These are phyloP conservation scores for Stachybotrys chlorohalonatus DNA, from an alignment of 2,329 filamentous ascomycete genomes.

Conservation along the genomic window DNA sequence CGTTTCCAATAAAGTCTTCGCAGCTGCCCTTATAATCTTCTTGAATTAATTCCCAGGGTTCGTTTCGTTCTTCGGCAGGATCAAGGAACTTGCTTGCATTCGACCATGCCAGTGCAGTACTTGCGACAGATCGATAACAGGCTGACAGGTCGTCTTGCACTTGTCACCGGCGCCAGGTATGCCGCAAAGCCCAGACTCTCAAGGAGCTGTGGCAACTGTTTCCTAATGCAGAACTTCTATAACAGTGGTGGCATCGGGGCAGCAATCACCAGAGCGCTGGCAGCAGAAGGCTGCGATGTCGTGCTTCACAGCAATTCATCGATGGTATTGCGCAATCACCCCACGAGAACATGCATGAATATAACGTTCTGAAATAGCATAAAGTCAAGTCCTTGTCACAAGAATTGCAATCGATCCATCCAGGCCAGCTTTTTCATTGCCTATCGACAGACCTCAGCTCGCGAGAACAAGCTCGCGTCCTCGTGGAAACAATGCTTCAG, in stretches of 20 bases:
- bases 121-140: not conserved
- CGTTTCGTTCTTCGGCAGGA: too few relatives aligned
- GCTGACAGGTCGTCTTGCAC: not conserved
- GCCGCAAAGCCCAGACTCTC: not conserved
- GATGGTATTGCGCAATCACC: not conserved
- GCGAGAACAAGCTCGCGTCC: conserved; percentile 7
- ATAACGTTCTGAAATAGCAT: not conserved
- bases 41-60: too few relatives aligned
- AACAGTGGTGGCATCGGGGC: not conserved
- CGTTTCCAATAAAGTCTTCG: too few relatives aligned
- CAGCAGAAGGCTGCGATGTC: not conserved
- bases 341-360: too few relatives aligned
- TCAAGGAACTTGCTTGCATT: too few relatives aligned
- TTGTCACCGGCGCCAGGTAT: not conserved
- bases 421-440: not conserved
- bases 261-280: not conserved
- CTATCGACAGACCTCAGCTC: not conserved
- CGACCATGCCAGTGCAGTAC: not conserved
- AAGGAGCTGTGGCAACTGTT: not conserved
- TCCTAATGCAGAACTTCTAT: not conserved
- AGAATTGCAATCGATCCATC: not conserved
- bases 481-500: conserved; percentile 12
- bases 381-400: not conserved
- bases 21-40: too few relatives aligned
- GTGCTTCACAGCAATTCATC: not conserved